These are phyloP conservation scores for Clohesyomyces aquaticus DNA, from an alignment of 495 filamentous ascomycete genomes.

Conservation along the genomic window DNA sequence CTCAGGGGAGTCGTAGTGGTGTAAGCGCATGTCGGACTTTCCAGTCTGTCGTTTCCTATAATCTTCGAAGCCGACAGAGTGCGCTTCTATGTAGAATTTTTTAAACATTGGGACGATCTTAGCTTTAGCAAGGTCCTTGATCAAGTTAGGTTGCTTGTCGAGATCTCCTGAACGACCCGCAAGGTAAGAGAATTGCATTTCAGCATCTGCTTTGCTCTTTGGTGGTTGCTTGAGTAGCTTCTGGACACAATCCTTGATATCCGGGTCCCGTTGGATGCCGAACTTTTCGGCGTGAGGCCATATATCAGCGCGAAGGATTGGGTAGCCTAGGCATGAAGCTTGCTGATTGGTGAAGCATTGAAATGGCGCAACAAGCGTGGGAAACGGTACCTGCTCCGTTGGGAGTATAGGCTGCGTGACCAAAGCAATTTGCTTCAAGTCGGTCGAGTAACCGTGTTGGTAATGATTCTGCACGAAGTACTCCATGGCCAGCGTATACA, in stretches of 20 bases:
- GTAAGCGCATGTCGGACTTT: constrained; percentile 36
- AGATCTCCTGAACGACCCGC: constrained; percentile 75
- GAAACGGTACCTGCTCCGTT: constrained; percentile 62
- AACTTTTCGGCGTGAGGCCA: constrained; percentile 78
- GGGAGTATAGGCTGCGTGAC: constrained; percentile 69
- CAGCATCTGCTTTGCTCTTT: constrained; percentile 62
- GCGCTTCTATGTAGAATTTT: constrained; percentile 34
- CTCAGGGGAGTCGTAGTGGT: constrained; percentile 37
- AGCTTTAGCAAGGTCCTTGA: constrained; percentile 60
- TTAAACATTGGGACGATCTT: constrained; percentile 69
- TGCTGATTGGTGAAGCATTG: constrained; percentile 82
- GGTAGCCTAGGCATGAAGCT: constrained; percentile 75
- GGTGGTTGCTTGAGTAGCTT: constrained; percentile 72
- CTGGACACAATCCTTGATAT: constrained; percentile 72
- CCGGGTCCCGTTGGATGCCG: constrained; percentile 78
- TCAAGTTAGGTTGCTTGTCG: constrained; percentile 55
- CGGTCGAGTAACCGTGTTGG: constrained; percentile 69
- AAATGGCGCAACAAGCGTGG: constrained; percentile 66
- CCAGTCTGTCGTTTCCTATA: constrained; percentile 35
- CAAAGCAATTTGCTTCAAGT: constrained; percentile 56
- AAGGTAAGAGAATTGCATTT: constrained; percentile 78
- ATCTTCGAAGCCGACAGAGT: constrained; percentile 43
- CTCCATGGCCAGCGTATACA: constrained; percentile 69
- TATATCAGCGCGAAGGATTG: constrained; percentile 72
- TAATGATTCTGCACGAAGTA: constrained; percentile 83